phyloP scores from a whole-genome alignment of 495 filamentous ascomycete genomes.

The Jackrogersella minutella region DNA sequence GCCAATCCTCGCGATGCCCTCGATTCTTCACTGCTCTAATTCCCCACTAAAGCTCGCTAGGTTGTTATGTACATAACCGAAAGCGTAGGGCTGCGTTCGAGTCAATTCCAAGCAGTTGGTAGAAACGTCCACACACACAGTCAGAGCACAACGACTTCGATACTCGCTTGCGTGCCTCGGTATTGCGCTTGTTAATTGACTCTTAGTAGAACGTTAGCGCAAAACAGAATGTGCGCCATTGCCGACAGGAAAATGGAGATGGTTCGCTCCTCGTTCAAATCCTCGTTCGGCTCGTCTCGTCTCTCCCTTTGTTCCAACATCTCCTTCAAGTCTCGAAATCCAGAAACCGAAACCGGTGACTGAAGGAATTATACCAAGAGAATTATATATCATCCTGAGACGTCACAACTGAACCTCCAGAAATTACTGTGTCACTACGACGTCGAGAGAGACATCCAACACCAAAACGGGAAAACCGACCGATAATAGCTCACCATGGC shows the following conservation, averaged over 20 bases:
- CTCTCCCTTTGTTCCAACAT: neutral
- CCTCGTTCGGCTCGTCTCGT: neutral
- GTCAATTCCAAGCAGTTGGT: slow-evolving; percentile 25
- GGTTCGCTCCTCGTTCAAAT: neutral
- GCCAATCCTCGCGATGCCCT: slow-evolving; percentile 19
- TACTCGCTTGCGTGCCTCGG: slow-evolving; percentile 21
- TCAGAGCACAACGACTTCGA: neutral
- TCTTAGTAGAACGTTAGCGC: slow-evolving; percentile 15
- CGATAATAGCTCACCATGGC: slow-evolving; percentile 47
- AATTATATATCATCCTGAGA: slow-evolving; percentile 14
- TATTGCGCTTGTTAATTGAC: slow-evolving; percentile 4
- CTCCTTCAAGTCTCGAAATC: slow-evolving; percentile 1
- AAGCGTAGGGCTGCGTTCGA: slow-evolving; percentile 40
- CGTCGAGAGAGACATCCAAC: slow-evolving; percentile 1
- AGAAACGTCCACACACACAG: neutral
- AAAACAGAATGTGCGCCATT: slow-evolving; percentile 22
- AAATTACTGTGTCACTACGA: slow-evolving; percentile 9
- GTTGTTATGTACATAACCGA: slow-evolving; percentile 34
- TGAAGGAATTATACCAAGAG: slow-evolving; percentile 3
- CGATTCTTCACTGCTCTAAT: slow-evolving; percentile 13
- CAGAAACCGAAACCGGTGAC: slow-evolving; percentile 1
- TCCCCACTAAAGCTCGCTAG: slow-evolving; percentile 19
- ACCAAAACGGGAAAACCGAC: slow-evolving; percentile 18
- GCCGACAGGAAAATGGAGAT: slow-evolving; percentile 27
- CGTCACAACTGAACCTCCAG: slow-evolving; percentile 1